Base-by-base conservation (phyloP, 2,329 filamentous ascomycete genomes). In the Alternaria novae-zelandiae region DNA sequence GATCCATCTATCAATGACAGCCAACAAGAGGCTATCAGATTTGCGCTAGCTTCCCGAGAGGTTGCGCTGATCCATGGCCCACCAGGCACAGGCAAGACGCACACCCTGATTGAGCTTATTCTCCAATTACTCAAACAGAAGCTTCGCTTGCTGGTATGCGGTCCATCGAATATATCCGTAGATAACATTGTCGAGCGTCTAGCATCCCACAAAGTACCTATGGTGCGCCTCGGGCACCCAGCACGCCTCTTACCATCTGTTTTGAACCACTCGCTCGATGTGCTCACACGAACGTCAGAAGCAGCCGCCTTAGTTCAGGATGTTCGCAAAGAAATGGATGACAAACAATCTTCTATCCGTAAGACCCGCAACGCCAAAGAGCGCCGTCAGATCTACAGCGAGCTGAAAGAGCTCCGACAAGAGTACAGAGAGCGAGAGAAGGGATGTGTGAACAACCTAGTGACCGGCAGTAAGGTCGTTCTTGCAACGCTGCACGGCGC, bases 121-220 rank as follows among this genome's bases (percentile, higher is more conserved):
- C 85, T 96, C n/a, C 96, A 99, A 76, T 83, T 98, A 70, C 84
- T 96, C 58, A 90, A 90, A 75, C 87, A 88, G 23, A 87, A 89
- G 32, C 86, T 90, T 57, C 88, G 94, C 2, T 85, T 98, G 11
- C 85, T 98, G 2, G 95, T 98, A n/a, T 98, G 96, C 74, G 96
- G 95, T 0, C 96, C 96, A 0, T 97, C 93, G 28, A 99, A 99
- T 78, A 94, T 99, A 71, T 96, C 93, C 0, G 96, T 99, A 1
- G 96, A 99, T 85, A 99, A 99, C 76, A 97, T 99, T 61, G 94
- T 97, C 9, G 96, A 99, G 81, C 89, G 96, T 8, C 86, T 98
- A 2, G 89, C 94, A 2, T 89, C 92, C 0, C 91, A 94, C 79
- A 94, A 93, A 74, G 86, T 97, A 1, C 91, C 93, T 0, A 93